These are phyloP conservation scores for Boletus smithii DNA, from an alignment of 1,284 basidiomycete species.

Conservation along the genomic window DNA sequence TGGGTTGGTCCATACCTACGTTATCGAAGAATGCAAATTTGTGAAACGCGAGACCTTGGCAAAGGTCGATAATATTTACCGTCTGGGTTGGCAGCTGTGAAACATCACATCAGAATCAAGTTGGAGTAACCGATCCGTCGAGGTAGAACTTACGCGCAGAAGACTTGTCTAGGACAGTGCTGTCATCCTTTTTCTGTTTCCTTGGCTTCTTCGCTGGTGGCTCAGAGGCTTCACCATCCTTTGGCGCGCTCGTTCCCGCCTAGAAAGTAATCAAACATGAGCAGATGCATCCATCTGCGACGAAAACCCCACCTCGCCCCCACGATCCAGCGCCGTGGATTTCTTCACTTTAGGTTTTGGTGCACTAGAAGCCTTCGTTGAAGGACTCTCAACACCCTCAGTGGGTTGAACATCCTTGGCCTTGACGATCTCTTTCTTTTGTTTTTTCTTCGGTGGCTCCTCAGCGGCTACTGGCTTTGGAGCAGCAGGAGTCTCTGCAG, in stretches of 20 bases:
- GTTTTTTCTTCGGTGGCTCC: conserved; percentile 26
- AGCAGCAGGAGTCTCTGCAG: not conserved
- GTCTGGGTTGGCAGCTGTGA: conserved; percentile 6
- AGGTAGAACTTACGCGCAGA: conserved; percentile 14
- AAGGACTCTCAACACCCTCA: not conserved
- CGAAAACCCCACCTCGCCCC: conserved; percentile 12
- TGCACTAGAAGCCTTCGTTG: not conserved
- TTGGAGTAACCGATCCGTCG: not conserved
- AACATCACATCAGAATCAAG: not conserved
- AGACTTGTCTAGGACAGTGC: not conserved
- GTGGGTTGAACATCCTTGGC: conserved; percentile 2
- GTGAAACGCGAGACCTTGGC: not conserved
- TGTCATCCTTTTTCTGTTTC: conserved; percentile 10
- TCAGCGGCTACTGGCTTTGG: not conserved
- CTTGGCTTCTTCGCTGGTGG: conserved; percentile 2
- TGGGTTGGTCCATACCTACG: conserved; percentile 7
- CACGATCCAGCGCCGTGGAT: not conserved
- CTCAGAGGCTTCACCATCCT: not conserved
- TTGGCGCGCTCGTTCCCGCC: conserved; percentile 3
- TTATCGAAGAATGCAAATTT: not conserved
- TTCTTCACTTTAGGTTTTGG: conserved; percentile 3
- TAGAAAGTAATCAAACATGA: conserved; percentile 8
- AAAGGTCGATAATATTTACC: conserved; percentile 10
- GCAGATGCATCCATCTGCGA: not conserved
- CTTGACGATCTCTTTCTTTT: conserved; percentile 7